These are phyloP conservation scores for Chenopodium album DNA, from an alignment of 148 eudicot genomes.

Conservation along the genomic window DNA sequence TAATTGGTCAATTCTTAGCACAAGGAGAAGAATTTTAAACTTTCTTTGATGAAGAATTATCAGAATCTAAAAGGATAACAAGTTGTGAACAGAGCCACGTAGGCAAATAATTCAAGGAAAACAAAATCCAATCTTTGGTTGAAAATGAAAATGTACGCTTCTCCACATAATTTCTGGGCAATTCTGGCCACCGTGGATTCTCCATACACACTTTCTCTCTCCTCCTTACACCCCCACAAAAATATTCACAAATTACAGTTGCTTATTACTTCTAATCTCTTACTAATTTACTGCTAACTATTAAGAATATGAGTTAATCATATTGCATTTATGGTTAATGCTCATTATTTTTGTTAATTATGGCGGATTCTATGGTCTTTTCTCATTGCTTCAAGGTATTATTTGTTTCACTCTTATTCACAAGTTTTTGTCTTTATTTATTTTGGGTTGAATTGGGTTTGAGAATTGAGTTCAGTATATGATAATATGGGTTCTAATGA, in stretches of 20 bases:
- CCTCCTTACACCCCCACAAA: neutral
- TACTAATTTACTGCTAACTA: neutral
- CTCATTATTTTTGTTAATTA: conserved; percentile 17
- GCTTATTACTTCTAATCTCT: neutral
- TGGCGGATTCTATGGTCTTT: conserved; percentile 54
- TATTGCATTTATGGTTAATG: conserved; percentile 24
- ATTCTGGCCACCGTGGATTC: neutral
- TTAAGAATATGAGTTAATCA: conserved; percentile 12
- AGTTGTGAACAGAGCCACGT: conserved; percentile 28
- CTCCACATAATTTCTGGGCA: conserved; percentile 23
- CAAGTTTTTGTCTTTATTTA: neutral
- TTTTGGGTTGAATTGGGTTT: neutral
- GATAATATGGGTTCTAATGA: neutral
- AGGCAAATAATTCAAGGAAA: neutral
- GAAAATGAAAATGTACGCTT: neutral
- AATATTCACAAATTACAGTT: neutral
- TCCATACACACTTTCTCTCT: conserved; percentile 18
- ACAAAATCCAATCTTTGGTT: conserved; percentile 17
- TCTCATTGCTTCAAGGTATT: conserved; percentile 50
- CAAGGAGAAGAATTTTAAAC: too few species aligned
- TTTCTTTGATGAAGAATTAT: too few species aligned
- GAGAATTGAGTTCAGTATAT: neutral
- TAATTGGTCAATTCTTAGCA: too few species aligned
- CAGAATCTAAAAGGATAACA: conserved; percentile 19
- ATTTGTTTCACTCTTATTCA: neutral